Base-by-base conservation (phyloP, 305 asterid species). In the Plantago lanceolata region DNA sequence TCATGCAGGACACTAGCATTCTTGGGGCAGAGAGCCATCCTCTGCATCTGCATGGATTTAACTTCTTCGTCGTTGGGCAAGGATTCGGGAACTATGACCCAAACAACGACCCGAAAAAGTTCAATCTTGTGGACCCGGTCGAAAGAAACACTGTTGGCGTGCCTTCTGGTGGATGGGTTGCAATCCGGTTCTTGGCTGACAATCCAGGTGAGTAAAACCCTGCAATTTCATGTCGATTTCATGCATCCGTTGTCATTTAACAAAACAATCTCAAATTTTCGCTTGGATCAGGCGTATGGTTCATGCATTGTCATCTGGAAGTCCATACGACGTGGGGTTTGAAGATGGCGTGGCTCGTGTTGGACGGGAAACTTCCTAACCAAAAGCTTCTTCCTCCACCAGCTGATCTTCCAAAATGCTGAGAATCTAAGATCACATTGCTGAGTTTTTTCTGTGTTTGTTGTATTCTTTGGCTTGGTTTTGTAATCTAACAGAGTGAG, bases 151-250 rank as follows among this genome's bases (percentile, higher is more conserved):
- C 89, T 0, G 79, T 71, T 5, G 83, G 87, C 18, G 90, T 88
- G 4, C 94, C 96, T 0, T 50, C 89, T 3, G 94, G 90, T 1
- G 94, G 96, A 0, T 85, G 94, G 94, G 79, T 88, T 11, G 91
- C 89, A 3, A 69, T 88, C 68, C 84, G 94, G 26, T 85, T 88
- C 66, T 72, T 67, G 18, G 94, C 90, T 0, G 94, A 88, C 67
- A 61, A 61, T 61, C 66, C 66, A 61, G 66, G 66, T 61, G 47
- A 11, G 66, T 61, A 12, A 61, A 43, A 43, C 1, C 29, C 49
- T 57, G 3, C 63, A 18, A 24, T 24, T 24, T 24, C 3, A 24
- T 24, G 28, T 24, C 28, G 28, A 24, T 1, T 3, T 1, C 3
- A 24, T 24, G 28, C 28, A 24, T 24, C 1, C 2, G 28, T 24